phyloP scores from a whole-genome alignment of 140 eudicot genomes.

The Ambrosia hybrid region DNA sequence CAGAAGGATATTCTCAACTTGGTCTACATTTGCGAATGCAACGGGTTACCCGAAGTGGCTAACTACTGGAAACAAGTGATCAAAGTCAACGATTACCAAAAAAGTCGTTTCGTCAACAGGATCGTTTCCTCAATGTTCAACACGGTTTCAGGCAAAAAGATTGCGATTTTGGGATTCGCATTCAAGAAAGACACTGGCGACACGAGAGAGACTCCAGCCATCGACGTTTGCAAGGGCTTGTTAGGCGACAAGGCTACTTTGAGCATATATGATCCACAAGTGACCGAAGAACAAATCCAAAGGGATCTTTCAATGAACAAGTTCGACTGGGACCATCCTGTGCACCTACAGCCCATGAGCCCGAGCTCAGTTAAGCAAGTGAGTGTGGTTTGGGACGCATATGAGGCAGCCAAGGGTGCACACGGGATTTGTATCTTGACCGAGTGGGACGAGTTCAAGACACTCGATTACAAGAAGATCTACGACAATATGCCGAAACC shows the following conservation, averaged over 20 bases:
- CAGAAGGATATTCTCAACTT: slow-evolving; percentile 66
- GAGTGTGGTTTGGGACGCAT: slow-evolving; percentile 49
- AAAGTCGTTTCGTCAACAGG: slow-evolving; percentile 57
- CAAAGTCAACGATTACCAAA: slow-evolving; percentile 66
- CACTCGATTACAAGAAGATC: slow-evolving; percentile 56
- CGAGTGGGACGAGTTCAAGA: slow-evolving; percentile 78
- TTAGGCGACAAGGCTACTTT: slow-evolving; percentile 56
- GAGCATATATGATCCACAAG: slow-evolving; percentile 68
- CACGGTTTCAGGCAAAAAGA: slow-evolving; percentile 59
- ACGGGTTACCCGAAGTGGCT: slow-evolving; percentile 62
- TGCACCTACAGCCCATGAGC: slow-evolving; percentile 60
- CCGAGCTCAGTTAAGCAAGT: slow-evolving; percentile 44
- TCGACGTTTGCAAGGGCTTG: slow-evolving; percentile 62
- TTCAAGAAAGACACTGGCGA: slow-evolving; percentile 70
- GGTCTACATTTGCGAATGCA: slow-evolving; percentile 73
- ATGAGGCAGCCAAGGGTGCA: slow-evolving; percentile 65
- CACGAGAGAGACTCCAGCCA: slow-evolving; percentile 67
- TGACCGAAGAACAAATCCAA: slow-evolving; percentile 62
- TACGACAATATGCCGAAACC: slow-evolving; percentile 66
- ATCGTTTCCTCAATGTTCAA: slow-evolving; percentile 66
- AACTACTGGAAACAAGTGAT: slow-evolving; percentile 68
- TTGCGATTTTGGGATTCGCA: slow-evolving; percentile 59
- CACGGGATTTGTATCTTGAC: slow-evolving; percentile 63
- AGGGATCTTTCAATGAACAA: slow-evolving; percentile 57
- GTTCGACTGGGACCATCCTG: slow-evolving; percentile 73